Conservation (phyloP, 352 stramenopile genomes). For the Phytopythium ostracodes region DNA sequence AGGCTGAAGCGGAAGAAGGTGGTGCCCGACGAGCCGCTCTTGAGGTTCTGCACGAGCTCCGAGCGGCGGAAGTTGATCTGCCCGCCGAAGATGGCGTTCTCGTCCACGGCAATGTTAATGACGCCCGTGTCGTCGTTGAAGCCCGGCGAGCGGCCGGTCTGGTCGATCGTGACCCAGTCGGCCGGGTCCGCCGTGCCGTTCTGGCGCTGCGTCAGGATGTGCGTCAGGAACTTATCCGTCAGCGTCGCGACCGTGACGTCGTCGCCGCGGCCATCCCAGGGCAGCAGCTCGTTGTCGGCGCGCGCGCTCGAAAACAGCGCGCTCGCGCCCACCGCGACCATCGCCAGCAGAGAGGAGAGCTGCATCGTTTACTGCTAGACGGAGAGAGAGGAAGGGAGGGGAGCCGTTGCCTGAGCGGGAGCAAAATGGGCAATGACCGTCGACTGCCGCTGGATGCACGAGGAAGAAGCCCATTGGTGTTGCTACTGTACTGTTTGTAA, state of each 20-base stretch:
- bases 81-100: slow-evolving; percentile 45
- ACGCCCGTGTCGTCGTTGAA: slow-evolving; percentile 65
- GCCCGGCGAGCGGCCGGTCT: slow-evolving; percentile 36
- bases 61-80: slow-evolving; percentile 66
- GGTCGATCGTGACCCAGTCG: slow-evolving; percentile 44
- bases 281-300: slow-evolving; percentile 34
- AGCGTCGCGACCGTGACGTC: slow-evolving; percentile 51
- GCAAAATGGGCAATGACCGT: slow-evolving; percentile 8
- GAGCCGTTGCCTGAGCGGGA: neutral
- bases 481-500: neutral
- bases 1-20: slow-evolving; percentile 62
- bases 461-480: neutral
- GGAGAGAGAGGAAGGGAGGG: neutral
- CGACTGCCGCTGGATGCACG: neutral
- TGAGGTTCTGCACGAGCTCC: slow-evolving; percentile 60
- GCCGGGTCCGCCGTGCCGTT: slow-evolving; percentile 30
- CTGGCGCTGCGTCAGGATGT: slow-evolving; percentile 65
- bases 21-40: slow-evolving; percentile 26
- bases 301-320: slow-evolving; percentile 13
- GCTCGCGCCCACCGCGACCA: slow-evolving; percentile 11
- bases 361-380: slow-evolving; percentile 6
- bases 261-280: slow-evolving; percentile 53
- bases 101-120: slow-evolving; percentile 51
- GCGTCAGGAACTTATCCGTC: slow-evolving; percentile 49
- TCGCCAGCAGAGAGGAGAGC: slow-evolving; percentile 19